A percentile compares a stretch with the other conserved stretches of the same genome.
phyloP scores from a whole-genome alignment of 495 filamentous ascomycete species.

The Schizothecium vesticola region DNA sequence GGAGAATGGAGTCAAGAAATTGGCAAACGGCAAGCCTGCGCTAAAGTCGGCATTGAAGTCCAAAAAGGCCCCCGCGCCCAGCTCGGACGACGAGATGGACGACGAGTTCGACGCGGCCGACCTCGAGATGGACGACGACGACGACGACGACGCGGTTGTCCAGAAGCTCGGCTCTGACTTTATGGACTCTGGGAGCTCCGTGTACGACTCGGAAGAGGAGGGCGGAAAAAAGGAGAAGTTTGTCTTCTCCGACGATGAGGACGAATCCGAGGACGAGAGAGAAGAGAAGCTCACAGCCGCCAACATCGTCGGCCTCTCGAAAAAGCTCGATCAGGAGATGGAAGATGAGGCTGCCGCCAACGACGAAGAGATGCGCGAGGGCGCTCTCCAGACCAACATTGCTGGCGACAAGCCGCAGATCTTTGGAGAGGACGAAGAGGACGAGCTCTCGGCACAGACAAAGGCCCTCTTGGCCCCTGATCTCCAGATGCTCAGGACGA shows the following conservation, averaged over 20 bases:
- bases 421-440: conserved; percentile 54
- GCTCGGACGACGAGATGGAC: conserved; percentile 49
- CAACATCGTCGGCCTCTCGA: conserved; percentile 88
- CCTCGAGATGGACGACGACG: conserved; percentile 51
- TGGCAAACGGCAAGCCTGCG: conserved; percentile 28
- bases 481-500: conserved; percentile 78
- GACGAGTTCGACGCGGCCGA: conserved; percentile 43
- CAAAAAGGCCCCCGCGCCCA: conserved; percentile 40
- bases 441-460: conserved; percentile 39
- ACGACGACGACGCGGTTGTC: conserved; percentile 38
- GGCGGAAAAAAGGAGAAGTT: conserved; percentile 56
- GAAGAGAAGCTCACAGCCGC: conserved; percentile 92
- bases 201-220: conserved; percentile 69
- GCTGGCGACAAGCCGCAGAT: conserved; percentile 71
- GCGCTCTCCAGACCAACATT: conserved; percentile 93
- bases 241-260: conserved; percentile 94
- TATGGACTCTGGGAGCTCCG: conserved; percentile 54
- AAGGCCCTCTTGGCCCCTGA: conserved; percentile 68
- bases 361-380: conserved; percentile 74
- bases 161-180: conserved; percentile 50
- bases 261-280: conserved; percentile 78
- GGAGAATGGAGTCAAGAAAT: conserved; percentile 30
- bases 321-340: conserved; percentile 66
- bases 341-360: conserved; percentile 70
- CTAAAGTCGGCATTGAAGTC: conserved; percentile 39